Evolutionary conservation across 805 yeast species (phyloP).

Genomic region (Candida oleophila): DNA sequence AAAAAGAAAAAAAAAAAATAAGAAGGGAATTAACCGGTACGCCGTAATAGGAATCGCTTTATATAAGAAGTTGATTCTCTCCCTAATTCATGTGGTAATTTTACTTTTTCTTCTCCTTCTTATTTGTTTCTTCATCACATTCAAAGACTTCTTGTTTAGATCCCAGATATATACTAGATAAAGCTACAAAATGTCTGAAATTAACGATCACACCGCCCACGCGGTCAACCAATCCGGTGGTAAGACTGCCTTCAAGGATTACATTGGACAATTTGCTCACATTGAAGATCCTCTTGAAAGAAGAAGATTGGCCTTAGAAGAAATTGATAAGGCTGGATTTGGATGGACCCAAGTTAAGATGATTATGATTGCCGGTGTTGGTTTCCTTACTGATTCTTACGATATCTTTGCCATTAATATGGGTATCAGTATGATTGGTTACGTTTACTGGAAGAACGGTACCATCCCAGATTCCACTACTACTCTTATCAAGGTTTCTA

Average conservation of each 20-base stretch:
- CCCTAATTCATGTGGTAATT: neutral
- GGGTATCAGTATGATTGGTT: slow-evolving; percentile 74
- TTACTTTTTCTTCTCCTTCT: neutral
- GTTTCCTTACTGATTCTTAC: slow-evolving; percentile 90
- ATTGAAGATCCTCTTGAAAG: slow-evolving; percentile 83
- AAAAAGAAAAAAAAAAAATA: neutral
- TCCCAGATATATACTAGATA: neutral
- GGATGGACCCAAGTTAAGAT: slow-evolving; percentile 84
- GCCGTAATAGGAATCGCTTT: neutral
- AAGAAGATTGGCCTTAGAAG: slow-evolving; percentile 81
- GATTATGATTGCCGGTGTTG: slow-evolving; percentile 86
- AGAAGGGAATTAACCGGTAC: no score
- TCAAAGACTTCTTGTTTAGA: neutral
- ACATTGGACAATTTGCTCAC: slow-evolving; percentile 74
- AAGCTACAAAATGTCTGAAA: slow-evolving; percentile 21
- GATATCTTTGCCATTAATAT: slow-evolving; percentile 89
- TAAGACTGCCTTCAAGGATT: slow-evolving; percentile 84
- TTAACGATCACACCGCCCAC: slow-evolving; percentile 15
- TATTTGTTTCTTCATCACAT: neutral
- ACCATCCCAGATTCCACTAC: slow-evolving; percentile 66
- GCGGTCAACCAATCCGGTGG: slow-evolving; percentile 50
- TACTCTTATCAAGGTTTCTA: slow-evolving; percentile 80
- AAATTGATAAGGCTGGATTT: slow-evolving; percentile 74
- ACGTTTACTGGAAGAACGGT: slow-evolving; percentile 67
- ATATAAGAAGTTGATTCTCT: neutral